Percentiles rank a stretch among this genome's conserved stretches.
phyloP scores from a whole-genome alignment of 2,329 filamentous ascomycete species.

The Clonostachys chloroleuca region DNA sequence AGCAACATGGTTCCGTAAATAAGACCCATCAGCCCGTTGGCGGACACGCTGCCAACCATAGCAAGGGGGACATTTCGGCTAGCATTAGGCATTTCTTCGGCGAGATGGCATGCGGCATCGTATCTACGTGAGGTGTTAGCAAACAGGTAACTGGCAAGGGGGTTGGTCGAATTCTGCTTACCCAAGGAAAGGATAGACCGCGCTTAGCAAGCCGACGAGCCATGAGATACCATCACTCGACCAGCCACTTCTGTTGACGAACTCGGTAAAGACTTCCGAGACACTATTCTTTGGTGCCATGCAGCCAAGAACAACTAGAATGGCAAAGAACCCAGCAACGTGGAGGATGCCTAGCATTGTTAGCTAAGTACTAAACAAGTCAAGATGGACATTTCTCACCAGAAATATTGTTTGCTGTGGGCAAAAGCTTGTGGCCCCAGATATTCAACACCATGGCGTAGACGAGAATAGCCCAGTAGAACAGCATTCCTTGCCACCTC shows the following conservation, averaged over 20 bases:
- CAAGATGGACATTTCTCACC: not conserved
- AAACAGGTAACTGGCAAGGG: not conserved
- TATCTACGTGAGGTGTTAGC: conserved; percentile 11
- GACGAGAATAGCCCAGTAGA: conserved; percentile 36
- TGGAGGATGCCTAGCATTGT: conserved; percentile 14
- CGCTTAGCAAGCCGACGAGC: conserved; percentile 21
- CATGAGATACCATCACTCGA: conserved; percentile 19
- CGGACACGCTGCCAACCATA: conserved; percentile 25
- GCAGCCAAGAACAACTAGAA: conserved; percentile 18
- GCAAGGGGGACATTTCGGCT: conserved; percentile 28
- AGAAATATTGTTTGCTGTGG: conserved; percentile 25
- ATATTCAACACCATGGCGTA: conserved; percentile 33
- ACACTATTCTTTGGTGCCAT: conserved; percentile 20
- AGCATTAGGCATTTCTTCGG: conserved; percentile 24
- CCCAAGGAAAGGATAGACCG: conserved; percentile 25
- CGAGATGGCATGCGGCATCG: conserved; percentile 23
- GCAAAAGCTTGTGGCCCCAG: conserved; percentile 27
- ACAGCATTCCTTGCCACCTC: conserved; percentile 39
- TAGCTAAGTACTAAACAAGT: not conserved
- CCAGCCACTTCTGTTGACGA: conserved; percentile 24
- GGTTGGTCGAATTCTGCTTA: conserved; percentile 3
- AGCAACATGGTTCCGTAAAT: conserved; percentile 26
- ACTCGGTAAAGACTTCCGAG: conserved; percentile 21
- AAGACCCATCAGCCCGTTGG: conserved; percentile 36
- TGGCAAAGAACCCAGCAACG: conserved; percentile 14